Percentiles rank a stretch among this genome's conserved stretches.
Evolutionary conservation across 2,329 filamentous ascomycete genomes (phyloP).

Genomic region (Colletotrichum costaricense): DNA sequence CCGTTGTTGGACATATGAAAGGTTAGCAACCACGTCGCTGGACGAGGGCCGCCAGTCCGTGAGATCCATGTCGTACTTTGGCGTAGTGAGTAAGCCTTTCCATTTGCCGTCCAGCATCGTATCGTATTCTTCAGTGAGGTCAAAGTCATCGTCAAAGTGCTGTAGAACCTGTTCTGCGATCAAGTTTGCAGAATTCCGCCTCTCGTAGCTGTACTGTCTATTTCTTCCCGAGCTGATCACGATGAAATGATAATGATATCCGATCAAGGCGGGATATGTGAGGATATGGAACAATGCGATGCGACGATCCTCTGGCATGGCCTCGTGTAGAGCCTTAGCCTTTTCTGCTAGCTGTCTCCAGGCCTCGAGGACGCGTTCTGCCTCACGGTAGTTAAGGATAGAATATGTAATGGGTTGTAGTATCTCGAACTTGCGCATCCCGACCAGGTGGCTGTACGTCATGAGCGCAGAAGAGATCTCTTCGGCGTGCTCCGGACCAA

Average conservation of each 20-base stretch:
- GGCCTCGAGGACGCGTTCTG: conserved; percentile 64
- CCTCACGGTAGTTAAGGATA: conserved; percentile 73
- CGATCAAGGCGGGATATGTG: conserved; percentile 69
- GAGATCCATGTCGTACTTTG: conserved; percentile 52
- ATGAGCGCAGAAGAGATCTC: conserved; percentile 63
- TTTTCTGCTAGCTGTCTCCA: conserved; percentile 61
- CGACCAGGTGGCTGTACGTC: conserved; percentile 57
- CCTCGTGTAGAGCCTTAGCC: conserved; percentile 58
- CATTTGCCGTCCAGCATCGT: conserved; percentile 59
- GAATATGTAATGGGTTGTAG: conserved; percentile 69
- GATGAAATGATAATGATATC: conserved; percentile 65
- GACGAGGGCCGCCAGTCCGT: conserved; percentile 44
- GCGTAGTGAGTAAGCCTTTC: conserved; percentile 64
- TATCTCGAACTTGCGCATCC: conserved; percentile 71
- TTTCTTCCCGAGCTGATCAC: conserved; percentile 62
- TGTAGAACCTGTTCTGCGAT: conserved; percentile 53
- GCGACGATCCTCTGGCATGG: conserved; percentile 52
- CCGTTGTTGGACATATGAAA: conserved; percentile 58
- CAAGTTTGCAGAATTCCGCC: conserved; percentile 64
- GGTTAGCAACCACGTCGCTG: conserved; percentile 62
- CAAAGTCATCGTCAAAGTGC: conserved; percentile 56
- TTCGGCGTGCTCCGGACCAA: conserved; percentile 58
- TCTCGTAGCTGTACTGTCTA: conserved; percentile 61
- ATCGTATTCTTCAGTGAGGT: conserved; percentile 58
- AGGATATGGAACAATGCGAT: conserved; percentile 70